Evolutionary conservation across 345 rosid genomes (phyloP), one percentile per base, ranked within the genome.

Genomic region (Gossypium stocksii): DNA sequence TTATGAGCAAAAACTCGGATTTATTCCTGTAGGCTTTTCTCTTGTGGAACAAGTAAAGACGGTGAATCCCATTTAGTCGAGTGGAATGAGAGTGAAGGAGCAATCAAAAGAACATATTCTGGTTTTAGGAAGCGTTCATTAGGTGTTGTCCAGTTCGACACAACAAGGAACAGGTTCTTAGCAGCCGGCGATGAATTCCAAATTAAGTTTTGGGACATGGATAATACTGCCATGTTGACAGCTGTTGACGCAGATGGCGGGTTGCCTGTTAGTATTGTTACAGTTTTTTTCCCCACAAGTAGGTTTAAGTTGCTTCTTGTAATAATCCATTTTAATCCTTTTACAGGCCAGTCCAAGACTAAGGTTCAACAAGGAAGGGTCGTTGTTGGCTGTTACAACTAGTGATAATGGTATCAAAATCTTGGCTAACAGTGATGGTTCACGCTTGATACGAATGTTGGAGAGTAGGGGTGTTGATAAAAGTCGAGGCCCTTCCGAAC

Each of bases 181-280:
- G 94, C 89, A 77, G 92, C 85, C 67, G 91, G 89, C 54, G 94
- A 88, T 70, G 94, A 90, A 46, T 80, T 79, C 68, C 83, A 78
- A 78, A 81, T 90, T 27, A 90, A 90, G 69, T 84, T 88, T 58
- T 90, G 91, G 94, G 90, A 88, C 74, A 90, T 90, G 91, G 91
- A 90, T 59, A 84, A 77, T 80, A 54, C 59, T 59, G 74, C 67
- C 75, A 72, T 84, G 70, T 77, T 88, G 77, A 83, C 82, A 11
- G 79, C 79, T 53, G 79, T 76, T 68, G 94, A 89, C 66, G 94
- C 86, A 10, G 90, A 86, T 46, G 87, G 93, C 34, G 93, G 90
- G 22, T 80, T 89, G 70, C 86, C 89, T 41, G 93, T 89, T 72
- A 81, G 89, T 81, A 38, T 71, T 74, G 4, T 7, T 64, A 12